Conservation (phyloP, 2,329 filamentous ascomycete genomes). For the Pseudogymnoascus sp. region DNA sequence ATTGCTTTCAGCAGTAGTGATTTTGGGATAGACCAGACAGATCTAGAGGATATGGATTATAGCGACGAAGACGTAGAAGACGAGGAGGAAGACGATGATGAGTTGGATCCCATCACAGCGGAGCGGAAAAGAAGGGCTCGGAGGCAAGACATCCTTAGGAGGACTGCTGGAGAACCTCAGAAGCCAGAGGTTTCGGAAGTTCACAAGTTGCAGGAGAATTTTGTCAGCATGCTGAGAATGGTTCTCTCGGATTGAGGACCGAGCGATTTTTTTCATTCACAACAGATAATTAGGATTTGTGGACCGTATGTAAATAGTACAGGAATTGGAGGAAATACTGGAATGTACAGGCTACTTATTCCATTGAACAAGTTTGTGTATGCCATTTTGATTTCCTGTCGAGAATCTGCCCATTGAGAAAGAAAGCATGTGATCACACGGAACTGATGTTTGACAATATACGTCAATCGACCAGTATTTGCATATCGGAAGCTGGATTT, state of each 20-base stretch:
- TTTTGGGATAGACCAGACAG: conserved; percentile 82
- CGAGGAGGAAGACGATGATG: conserved; percentile 65
- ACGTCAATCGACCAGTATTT: neutral
- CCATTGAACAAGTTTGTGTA: neutral
- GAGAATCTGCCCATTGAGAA: neutral
- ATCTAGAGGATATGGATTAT: conserved; percentile 78
- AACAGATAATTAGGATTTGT: neutral
- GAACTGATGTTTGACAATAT: neutral
- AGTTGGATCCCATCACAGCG: conserved; percentile 77
- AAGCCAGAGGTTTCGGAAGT: conserved; percentile 77
- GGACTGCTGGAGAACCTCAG: conserved; percentile 72
- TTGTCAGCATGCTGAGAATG: conserved; percentile 70
- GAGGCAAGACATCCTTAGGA: conserved; percentile 69
- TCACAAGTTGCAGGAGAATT: conserved; percentile 69
- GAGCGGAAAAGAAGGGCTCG: conserved; percentile 71
- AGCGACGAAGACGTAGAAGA: conserved; percentile 62
- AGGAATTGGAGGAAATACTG: neutral
- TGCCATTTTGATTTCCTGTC: neutral
- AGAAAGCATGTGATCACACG: conserved; percentile 2
- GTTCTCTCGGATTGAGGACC: conserved; percentile 60
- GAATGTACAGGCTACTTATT: neutral
- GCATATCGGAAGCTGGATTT: neutral
- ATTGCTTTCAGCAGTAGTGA: conserved; percentile 66
- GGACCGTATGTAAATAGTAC: neutral
- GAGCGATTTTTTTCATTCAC: conserved; percentile 20